Evolutionary conservation across 805 yeast genomes (phyloP), one percentile per base, ranked within the genome.

Genomic region (Sungouiella thailandica): DNA sequence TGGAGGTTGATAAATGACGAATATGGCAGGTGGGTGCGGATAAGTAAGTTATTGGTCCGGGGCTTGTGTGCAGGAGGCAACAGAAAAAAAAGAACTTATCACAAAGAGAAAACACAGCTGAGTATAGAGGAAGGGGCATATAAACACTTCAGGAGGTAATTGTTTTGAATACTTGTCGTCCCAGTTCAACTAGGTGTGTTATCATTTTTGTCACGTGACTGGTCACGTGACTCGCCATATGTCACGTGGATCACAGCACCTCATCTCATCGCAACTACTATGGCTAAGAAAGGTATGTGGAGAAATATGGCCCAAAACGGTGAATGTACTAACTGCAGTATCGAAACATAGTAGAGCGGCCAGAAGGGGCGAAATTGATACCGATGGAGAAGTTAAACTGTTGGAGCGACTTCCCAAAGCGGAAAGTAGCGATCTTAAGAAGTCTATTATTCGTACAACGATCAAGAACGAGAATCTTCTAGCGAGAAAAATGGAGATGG

Each of bases 261-360:
- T 19, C 22, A 19, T 19, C 22, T 19, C 22, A 7, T 19, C 7
- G 22, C 7, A 19, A 11, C 11, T 24, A n/a, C 34, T 23, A 65
- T 65, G 71, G 70, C 64, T 16, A 64, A 58, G 42, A 65, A 65
- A 45, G 43, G 68, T 63, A 58, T 32, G 69, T 58, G 17, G 13
- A 13, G 13, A 7, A 7, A 17, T 1, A 14, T 12, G 25, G 16
- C 25, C 25, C 13, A 23, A 4, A n/a, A 6, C 22, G 19, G 4
- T n/a, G 11, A 5, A 24, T 10, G 10, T 37, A 43, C 53, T 52
- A 46, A 53, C n/a, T 10, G n/a, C 17, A 63, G 72, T 78, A 17
- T 79, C 86, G 13, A 80, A 80, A 44, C 78, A 72, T 40, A 79
- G 88, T 28, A 72, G 93, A 62, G 87, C 88, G 2, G 89, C 93